Percentiles rank a stretch among this genome's conserved stretches.
Evolutionary conservation across 768 basidiomycete species (phyloP).

Genomic region (Hebeloma cylindrosporum): DNA sequence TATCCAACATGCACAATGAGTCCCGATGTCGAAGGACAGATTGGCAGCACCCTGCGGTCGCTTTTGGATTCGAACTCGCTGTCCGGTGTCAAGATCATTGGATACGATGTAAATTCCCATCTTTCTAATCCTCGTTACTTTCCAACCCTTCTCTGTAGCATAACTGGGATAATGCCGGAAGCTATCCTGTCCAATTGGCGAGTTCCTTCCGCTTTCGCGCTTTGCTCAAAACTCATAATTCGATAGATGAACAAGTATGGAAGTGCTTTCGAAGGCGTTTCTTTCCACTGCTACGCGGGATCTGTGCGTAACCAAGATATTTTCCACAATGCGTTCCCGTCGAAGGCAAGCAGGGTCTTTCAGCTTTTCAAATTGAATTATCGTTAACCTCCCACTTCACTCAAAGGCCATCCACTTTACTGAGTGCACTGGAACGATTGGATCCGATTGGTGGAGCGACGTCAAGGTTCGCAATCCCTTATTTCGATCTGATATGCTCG

Average conservation of each 20-base stretch:
- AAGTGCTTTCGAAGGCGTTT: constrained; percentile 59
- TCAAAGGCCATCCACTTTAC: constrained; percentile 53
- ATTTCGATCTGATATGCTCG: no score
- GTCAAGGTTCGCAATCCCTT: constrained; percentile 54
- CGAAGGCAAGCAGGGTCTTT: constrained; percentile 42
- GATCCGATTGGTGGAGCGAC: constrained; percentile 78
- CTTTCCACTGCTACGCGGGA: constrained; percentile 75
- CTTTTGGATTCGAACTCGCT: constrained; percentile 66
- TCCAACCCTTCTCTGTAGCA: constrained; percentile 37
- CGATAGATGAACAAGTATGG: constrained; percentile 53
- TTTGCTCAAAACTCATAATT: not conserved
- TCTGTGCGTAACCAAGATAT: constrained; percentile 49
- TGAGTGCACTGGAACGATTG: constrained; percentile 66
- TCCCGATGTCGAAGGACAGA: constrained; percentile 53
- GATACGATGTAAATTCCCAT: constrained; percentile 35
- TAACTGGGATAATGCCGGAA: constrained; percentile 68
- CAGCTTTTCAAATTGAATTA: constrained; percentile 28
- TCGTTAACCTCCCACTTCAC: not conserved
- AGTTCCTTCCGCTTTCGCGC: constrained; percentile 9
- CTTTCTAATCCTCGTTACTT: not conserved
- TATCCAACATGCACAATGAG: constrained; percentile 67
- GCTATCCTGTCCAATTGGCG: constrained; percentile 58
- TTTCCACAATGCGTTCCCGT: constrained; percentile 56
- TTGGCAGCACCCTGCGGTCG: constrained; percentile 54
- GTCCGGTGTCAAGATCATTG: constrained; percentile 58